phyloP scores from a whole-genome alignment of 148 eudicot genomes.

The Tetragonia tetragonoides region DNA sequence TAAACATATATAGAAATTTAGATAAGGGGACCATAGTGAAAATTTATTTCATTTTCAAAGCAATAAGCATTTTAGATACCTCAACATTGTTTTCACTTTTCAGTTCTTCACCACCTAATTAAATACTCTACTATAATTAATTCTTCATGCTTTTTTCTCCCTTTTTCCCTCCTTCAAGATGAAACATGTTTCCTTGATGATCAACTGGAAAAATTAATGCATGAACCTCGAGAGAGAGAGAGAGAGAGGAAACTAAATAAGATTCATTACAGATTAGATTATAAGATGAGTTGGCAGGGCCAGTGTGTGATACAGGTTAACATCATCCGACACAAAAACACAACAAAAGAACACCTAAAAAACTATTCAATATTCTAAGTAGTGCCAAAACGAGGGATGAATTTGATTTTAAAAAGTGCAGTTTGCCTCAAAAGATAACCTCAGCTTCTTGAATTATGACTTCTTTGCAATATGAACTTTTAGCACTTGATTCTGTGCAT shows the following conservation, averaged over 20 bases:
- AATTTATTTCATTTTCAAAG: too few relatives aligned
- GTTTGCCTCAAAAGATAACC: neutral
- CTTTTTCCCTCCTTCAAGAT: too few relatives aligned
- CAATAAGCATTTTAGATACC: too few relatives aligned
- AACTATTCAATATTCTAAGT: neutral
- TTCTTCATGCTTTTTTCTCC: too few relatives aligned
- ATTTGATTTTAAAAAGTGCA: neutral
- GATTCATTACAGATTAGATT: neutral
- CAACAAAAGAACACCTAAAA: neutral
- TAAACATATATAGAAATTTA: too few relatives aligned
- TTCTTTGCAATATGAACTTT: constrained; percentile 28
- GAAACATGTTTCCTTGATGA: too few relatives aligned
- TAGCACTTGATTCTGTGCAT: neutral
- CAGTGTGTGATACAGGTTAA: neutral
- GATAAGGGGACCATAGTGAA: too few relatives aligned
- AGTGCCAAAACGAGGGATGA: neutral
- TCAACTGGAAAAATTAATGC: too few relatives aligned
- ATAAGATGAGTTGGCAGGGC: neutral
- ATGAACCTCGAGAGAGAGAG: too few relatives aligned
- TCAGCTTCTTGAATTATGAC: constrained; percentile 7
- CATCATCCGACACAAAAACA: neutral
- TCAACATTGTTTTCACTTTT: too few relatives aligned
- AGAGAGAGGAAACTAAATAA: neutral
- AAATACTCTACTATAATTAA: too few relatives aligned
- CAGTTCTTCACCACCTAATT: too few relatives aligned